Base-by-base conservation (phyloP, 2,329 filamentous ascomycete genomes). In the Truncatella angustata region DNA sequence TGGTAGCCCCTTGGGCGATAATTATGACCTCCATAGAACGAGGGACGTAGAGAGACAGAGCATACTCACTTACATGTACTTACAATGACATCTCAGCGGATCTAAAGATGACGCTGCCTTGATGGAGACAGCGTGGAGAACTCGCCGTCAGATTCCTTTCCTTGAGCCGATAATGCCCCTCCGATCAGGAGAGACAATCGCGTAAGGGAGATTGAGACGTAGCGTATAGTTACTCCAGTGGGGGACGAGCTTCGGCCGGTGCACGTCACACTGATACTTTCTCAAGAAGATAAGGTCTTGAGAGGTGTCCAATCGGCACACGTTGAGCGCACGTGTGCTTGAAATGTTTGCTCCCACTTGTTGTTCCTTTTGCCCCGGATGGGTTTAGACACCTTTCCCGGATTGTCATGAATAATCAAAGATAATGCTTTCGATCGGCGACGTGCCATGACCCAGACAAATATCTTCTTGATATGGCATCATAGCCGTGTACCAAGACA, bases 21-120 rank as follows among this genome's bases (percentile, higher is more conserved):
- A 66, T 61, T 59, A 56, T 57, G 54, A 52, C 55, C 56, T 63
- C 64, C 66, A 67, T 66, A 50, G 58, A 59, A 65, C 24, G 40
- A 58, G 40, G 60, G 44, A 59, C 37, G 55, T 35, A 44, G 55
- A 50, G 56, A 51, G 11, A 51, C 12, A 26, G 54, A 55, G 56
- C 54, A 58, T 56, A 30, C 51, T 56, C 56, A 51, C 52, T 55
- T 56, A 59, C 51, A 56, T 50, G 58, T 66, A 66, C 59, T 62
- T 63, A 57, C 62, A 53, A 59, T 56, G 51, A 58, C 59, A 64
- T 61, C 40, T 20, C 16, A 12, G n/a, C n/a, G n/a, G n/a, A n/a
- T n/a, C n/a, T n/a, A n/a, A n/a, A 14, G 28, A 32, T 32, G 7
- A 32, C 28, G 28, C 14, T 32, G 28, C 14, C 28, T 32, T 9